phyloP scores from a whole-genome alignment of 176 grass and related monocot species.

The Zoysia pacifica region DNA sequence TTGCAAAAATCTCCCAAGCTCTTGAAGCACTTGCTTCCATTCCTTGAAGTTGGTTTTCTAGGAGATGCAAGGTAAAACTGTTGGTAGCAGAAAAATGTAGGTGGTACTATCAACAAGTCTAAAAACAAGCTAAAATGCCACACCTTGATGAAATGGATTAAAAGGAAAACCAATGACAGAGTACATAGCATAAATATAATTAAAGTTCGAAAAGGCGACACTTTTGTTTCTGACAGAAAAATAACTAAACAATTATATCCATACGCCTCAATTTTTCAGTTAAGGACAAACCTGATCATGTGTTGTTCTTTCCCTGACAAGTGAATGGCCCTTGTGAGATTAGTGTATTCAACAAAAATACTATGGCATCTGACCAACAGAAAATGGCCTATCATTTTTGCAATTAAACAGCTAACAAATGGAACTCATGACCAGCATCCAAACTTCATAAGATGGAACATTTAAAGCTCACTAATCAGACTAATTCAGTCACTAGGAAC shows the following conservation, averaged over 20 bases:
- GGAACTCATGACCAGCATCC: neutral
- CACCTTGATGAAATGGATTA: neutral
- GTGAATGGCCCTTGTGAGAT: neutral
- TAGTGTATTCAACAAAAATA: neutral
- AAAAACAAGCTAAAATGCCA: neutral
- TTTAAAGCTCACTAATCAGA: neutral
- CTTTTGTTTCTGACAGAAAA: constrained; percentile 20
- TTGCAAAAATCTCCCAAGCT: constrained; percentile 86
- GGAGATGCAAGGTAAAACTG: constrained; percentile 20
- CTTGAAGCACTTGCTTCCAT: constrained; percentile 92
- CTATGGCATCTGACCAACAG: neutral
- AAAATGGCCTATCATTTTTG: neutral
- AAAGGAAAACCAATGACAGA: neutral
- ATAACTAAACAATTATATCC: neutral
- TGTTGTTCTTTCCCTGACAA: constrained; percentile 7
- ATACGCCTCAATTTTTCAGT: neutral
- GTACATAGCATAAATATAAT: constrained; percentile 3
- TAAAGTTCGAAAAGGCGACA: constrained; percentile 12
- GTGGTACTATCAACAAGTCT: constrained; percentile 25
- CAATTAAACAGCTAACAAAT: neutral
- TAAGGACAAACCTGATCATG: neutral
- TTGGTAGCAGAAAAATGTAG: constrained; percentile 19
- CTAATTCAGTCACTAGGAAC: neutral
- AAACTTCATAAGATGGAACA: neutral
- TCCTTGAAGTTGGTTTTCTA: constrained; percentile 95